phyloP scores from a whole-genome alignment of 148 eudicot species.

The Rheum nobile region DNA sequence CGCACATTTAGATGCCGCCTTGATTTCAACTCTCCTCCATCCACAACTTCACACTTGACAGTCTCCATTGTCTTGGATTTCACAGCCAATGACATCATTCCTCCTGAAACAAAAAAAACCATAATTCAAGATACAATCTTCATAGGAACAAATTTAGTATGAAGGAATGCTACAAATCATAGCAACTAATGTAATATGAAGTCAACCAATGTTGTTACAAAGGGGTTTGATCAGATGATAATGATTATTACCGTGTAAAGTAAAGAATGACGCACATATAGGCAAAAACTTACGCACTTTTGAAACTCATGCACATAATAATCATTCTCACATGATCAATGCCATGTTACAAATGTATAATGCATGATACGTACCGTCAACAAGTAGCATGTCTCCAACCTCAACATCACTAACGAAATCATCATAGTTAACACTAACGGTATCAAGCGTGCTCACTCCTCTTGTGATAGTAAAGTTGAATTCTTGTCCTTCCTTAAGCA shows the following conservation, averaged over 20 bases:
- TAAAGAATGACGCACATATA: no score
- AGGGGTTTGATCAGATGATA: no score
- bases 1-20: slow-evolving; percentile 93
- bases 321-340: no score
- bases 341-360: no score
- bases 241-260: no score
- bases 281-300: no score
- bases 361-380: slow-evolving; percentile 80
- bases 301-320: no score
- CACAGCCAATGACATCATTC: slow-evolving; percentile 90
- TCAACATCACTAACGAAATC: slow-evolving; percentile 91
- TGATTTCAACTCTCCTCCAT: slow-evolving; percentile 92
- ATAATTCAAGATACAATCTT: neutral
- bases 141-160: no score
- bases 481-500: slow-evolving; percentile 85
- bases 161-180: neutral
- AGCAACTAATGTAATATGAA: no score
- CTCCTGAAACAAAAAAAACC: slow-evolving; percentile 40
- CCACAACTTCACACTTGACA: slow-evolving; percentile 78
- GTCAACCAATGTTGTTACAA: no score
- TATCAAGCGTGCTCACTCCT: slow-evolving; percentile 72
- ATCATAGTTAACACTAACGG: slow-evolving; percentile 96
- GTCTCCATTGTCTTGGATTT: slow-evolving; percentile 66
- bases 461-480: slow-evolving; percentile 81
- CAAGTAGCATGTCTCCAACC: slow-evolving; percentile 70